Evolutionary conservation across 306 rosid genomes (phyloP).

Genomic region (Gleditsia sinensis): DNA sequence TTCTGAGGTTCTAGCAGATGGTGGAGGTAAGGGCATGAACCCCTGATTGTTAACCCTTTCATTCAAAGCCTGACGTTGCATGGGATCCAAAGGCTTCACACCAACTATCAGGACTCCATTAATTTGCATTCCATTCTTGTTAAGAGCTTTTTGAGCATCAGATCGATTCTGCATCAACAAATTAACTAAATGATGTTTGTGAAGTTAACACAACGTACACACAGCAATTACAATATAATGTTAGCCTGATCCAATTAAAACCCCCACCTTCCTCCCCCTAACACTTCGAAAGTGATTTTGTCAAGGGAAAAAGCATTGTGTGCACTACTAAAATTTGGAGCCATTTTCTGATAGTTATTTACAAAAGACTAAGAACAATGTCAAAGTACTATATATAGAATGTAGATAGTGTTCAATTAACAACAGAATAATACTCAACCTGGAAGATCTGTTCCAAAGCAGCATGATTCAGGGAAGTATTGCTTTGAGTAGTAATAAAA

Average conservation of each 20-base stretch:
- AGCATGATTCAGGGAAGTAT: background rate
- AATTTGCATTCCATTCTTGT: conserved; percentile 88
- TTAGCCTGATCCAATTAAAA: background rate
- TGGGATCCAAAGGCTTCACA: conserved; percentile 91
- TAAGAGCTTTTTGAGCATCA: conserved; percentile 90
- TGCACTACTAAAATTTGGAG: background rate
- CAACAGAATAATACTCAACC: background rate
- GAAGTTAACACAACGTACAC: background rate
- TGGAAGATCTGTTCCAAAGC: background rate
- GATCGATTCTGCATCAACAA: conserved; percentile 74
- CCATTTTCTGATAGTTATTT: background rate
- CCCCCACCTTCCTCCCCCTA: background rate
- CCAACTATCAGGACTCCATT: conserved; percentile 90
- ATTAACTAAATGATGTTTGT: background rate
- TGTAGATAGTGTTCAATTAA: background rate
- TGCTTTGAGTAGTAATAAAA: background rate
- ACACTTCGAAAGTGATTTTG: too few relatives aligned
- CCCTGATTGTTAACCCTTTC: conserved; percentile 77
- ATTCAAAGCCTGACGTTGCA: conserved; percentile 78
- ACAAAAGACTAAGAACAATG: background rate
- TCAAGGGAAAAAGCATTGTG: background rate
- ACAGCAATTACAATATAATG: background rate
- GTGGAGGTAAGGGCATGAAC: conserved; percentile 70
- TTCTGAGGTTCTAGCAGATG: conserved; percentile 62
- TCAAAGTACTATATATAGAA: background rate